Conservation (phyloP, 768 basidiomycete genomes). For the Hortiboletus campestris region DNA sequence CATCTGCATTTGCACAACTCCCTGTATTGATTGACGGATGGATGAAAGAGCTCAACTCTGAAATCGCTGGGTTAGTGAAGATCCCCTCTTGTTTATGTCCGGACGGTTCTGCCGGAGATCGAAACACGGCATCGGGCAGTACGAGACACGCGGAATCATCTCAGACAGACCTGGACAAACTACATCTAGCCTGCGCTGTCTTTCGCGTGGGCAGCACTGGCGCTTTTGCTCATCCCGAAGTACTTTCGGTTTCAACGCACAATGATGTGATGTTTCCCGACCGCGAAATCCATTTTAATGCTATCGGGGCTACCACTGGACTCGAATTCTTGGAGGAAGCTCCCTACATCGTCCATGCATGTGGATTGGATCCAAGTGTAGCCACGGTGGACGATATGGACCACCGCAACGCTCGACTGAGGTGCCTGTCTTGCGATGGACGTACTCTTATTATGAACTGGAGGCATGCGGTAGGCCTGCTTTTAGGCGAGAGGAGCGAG, state of each 20-base stretch:
- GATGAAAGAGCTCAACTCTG: constrained; percentile 5
- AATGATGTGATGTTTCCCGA: neutral
- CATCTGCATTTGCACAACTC: constrained; percentile 13
- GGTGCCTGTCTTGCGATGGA: constrained; percentile 5
- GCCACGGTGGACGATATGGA: constrained; percentile 12
- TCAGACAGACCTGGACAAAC: neutral
- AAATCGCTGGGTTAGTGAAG: constrained; percentile 8
- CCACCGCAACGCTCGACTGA: constrained; percentile 11
- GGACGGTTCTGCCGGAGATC: neutral
- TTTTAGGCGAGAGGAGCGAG: neutral
- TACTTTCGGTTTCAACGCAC: neutral
- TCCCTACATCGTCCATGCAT: constrained; percentile 7
- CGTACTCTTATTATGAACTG: constrained; percentile 5
- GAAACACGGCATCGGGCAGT: neutral
- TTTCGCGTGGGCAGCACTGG: neutral
- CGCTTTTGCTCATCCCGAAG: neutral
- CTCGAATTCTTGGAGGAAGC: constrained; percentile 11
- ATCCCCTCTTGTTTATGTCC: constrained; percentile 2
- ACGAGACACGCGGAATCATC: neutral
- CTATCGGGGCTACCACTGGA: neutral
- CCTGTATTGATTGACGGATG: constrained; percentile 7
- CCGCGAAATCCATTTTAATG: neutral
- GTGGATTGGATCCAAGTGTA: constrained; percentile 11
- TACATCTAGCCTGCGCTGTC: constrained; percentile 10
- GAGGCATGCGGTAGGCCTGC: constrained; percentile 8